A percentile compares a stretch with the other conserved stretches of the same genome.
phyloP scores from a whole-genome alignment of 2,329 filamentous ascomycete species.

The Calonectria naviculata region DNA sequence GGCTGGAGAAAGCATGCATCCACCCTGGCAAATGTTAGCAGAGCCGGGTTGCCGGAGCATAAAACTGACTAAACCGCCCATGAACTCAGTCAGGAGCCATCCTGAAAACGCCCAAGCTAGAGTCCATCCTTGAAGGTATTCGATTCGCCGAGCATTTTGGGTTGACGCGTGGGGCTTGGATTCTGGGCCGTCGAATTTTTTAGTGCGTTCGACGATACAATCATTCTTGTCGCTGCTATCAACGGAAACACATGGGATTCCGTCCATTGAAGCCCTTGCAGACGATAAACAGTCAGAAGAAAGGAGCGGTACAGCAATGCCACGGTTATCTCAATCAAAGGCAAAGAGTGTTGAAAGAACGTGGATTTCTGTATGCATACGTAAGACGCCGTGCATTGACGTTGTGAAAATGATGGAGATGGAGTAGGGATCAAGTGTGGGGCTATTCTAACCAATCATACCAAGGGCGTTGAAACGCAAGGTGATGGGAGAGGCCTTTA shows the following conservation, averaged over 20 bases:
- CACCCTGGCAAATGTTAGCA: not conserved
- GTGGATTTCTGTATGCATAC: too few relatives aligned
- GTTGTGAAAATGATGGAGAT: too few relatives aligned
- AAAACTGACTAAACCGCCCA: not conserved
- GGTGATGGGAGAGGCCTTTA: too few relatives aligned
- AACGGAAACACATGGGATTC: not conserved
- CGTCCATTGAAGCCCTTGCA: not conserved
- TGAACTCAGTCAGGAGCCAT: not conserved
- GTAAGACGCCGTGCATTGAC: too few relatives aligned
- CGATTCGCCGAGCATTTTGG: not conserved
- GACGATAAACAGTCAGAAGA: not conserved
- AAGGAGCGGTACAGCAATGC: too few relatives aligned
- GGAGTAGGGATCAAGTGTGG: too few relatives aligned
- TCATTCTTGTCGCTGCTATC: not conserved
- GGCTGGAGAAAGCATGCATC: not conserved
- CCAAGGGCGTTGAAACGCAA: too few relatives aligned
- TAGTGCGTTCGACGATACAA: not conserved
- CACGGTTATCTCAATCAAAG: too few relatives aligned
- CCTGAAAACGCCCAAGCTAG: not conserved
- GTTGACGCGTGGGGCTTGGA: not conserved
- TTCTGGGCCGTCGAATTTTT: not conserved
- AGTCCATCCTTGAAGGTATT: not conserved
- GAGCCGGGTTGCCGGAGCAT: too few relatives aligned
- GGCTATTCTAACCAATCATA: too few relatives aligned
- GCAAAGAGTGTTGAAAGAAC: too few relatives aligned